phyloP scores from a whole-genome alignment of 2,329 filamentous ascomycete species.

The Lachnellula hyalina region DNA sequence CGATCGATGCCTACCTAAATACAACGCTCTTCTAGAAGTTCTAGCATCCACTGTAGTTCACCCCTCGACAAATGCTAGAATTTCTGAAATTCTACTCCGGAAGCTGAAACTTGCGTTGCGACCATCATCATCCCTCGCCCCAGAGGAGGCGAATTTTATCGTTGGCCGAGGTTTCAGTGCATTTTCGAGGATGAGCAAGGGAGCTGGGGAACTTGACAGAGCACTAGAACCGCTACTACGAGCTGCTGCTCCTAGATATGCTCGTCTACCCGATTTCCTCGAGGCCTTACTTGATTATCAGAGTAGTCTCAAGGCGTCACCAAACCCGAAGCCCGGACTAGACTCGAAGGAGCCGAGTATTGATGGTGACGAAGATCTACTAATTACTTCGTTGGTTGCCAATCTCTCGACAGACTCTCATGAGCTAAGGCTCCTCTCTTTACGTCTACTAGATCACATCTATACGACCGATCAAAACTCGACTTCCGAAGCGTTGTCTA shows the following conservation, averaged over 20 bases:
- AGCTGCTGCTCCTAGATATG: constrained; percentile 61
- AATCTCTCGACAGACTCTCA: constrained; percentile 75
- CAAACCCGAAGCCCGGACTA: constrained; percentile 9
- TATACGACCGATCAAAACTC: constrained; percentile 44
- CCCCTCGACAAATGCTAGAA: constrained; percentile 59
- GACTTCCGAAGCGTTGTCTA: constrained; percentile 46
- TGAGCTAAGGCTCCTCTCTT: constrained; percentile 63
- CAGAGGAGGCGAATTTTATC: constrained; percentile 65
- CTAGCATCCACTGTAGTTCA: constrained; percentile 58
- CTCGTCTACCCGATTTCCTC: constrained; percentile 60
- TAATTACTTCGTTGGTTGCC: constrained; percentile 60
- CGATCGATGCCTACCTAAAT: constrained; percentile 59
- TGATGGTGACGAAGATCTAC: constrained; percentile 52
- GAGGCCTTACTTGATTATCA: constrained; percentile 57
- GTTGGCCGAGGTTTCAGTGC: constrained; percentile 69
- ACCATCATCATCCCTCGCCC: constrained; percentile 52
- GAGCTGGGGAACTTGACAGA: constrained; percentile 51
- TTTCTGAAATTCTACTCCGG: constrained; percentile 59
- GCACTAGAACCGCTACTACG: constrained; percentile 61
- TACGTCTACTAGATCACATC: constrained; percentile 65
- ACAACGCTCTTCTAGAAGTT: constrained; percentile 61
- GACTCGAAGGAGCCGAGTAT: constrained; percentile 19
- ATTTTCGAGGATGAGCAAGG: constrained; percentile 61
- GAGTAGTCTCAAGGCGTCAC: constrained; percentile 21
- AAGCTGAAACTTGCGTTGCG: constrained; percentile 62